Base-by-base conservation (phyloP, 768 basidiomycete species). In the Pulveroboletus sp. region DNA sequence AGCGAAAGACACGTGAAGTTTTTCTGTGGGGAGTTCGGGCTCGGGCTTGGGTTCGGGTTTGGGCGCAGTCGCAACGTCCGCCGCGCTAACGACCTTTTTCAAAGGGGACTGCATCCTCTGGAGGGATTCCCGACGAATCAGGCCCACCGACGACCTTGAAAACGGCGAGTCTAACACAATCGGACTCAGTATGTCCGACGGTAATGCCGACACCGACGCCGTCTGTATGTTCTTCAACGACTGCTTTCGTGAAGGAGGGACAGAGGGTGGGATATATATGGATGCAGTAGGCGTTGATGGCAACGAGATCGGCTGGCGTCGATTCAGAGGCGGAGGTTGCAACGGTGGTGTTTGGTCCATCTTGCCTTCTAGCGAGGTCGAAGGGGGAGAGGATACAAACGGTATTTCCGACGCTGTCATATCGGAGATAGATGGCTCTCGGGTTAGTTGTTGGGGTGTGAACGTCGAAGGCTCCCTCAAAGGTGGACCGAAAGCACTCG, bases 251-350 rank as follows among this genome's bases (percentile, higher is more conserved):
- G 48, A 50, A 11, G 34, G 27, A 26, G 57, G 6, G 6, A 53
- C 17, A 13, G 58, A 46, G 3, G 58, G 13, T 29, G 67, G 54
- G 5, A 56, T 59, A 24, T 46, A 58, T 2, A 53, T 6, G 17
- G 58, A 50, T 13, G 59, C 53, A 31, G 63, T 68, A 7, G 68
- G 68, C 12, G 68, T 69, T 11, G 63, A n/a, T 3, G 68, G 68
- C n/a, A 69, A 45, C 4, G 69, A 71, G 24, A 69, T 66, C 26
- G 69, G 65, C 20, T 53, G 57, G 10, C 47, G 64, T 53, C 64
- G 62, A 45, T 45, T 49, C 12, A 69, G 61, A 38, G 55, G 60
- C 23, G 68, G 68, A 4, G 69, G 69, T 47, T 56, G 58, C 17
- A 43, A 26, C 24, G 42, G 56, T 38, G 51, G 47, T 11, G 44